These are phyloP conservation scores for Penicillium sp. DNA, from an alignment of 2,329 filamentous ascomycete genomes.

Conservation along the genomic window DNA sequence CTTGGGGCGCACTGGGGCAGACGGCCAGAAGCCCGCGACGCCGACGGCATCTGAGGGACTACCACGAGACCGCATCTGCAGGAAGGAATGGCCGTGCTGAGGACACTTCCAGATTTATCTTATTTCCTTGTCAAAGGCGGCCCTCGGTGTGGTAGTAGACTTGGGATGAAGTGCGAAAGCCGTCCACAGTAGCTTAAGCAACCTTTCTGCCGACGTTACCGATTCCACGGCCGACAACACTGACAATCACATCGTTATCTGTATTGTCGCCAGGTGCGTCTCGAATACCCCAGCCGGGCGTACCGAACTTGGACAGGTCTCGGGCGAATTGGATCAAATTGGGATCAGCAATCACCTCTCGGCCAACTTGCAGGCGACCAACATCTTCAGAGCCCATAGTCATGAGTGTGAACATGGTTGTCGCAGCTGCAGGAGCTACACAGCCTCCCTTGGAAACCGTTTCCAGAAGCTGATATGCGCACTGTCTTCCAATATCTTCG, in stretches of 20 bases:
- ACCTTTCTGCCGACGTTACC: constrained; percentile 95
- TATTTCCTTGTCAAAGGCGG: no score
- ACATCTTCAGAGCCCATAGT: constrained; percentile 98
- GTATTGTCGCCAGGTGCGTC: constrained; percentile 67
- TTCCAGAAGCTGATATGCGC: constrained; percentile 86
- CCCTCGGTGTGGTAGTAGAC: constrained; percentile 2
- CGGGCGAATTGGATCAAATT: constrained; percentile 76
- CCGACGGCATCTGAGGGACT: constrained; percentile 1
- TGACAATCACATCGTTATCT: constrained; percentile 72
- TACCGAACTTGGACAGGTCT: constrained; percentile 84
- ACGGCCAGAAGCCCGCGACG: constrained; percentile 8
- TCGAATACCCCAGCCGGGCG: constrained; percentile 84
- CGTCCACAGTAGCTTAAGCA: constrained; percentile 46
- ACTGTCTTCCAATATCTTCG: constrained; percentile 85
- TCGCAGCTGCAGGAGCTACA: constrained; percentile 67
- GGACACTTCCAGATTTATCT: neutral
- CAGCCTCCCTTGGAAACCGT: constrained; percentile 79
- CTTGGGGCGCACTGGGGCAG: constrained; percentile 6
- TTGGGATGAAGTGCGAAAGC: constrained; percentile 4
- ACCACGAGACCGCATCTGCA: neutral
- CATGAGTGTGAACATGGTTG: constrained; percentile 83
- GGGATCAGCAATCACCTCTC: constrained; percentile 77
- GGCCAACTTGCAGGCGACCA: constrained; percentile 77
- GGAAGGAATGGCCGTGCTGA: constrained; percentile 4
- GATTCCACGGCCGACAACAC: constrained; percentile 87